Conservation (phyloP, 352 stramenopile species). For the Elongisporangium undulatum region DNA sequence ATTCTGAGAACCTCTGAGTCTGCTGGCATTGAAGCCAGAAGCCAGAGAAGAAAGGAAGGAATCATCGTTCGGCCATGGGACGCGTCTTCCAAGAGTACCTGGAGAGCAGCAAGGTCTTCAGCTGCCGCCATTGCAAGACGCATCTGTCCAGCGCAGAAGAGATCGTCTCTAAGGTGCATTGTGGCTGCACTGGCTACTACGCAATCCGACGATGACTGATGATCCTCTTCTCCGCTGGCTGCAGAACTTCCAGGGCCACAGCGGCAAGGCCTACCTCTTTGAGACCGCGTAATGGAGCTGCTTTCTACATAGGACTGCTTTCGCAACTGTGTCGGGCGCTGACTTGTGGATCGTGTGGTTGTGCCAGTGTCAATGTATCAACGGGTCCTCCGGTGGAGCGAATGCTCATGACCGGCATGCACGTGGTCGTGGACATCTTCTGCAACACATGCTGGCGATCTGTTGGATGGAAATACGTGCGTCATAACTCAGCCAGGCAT, state of each 20-base stretch:
- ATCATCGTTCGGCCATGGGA: constrained; percentile 52
- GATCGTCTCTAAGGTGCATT: constrained; percentile 92
- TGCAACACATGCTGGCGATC: constrained; percentile 90
- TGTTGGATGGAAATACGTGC: constrained; percentile 94
- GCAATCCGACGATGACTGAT: background rate
- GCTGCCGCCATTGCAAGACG: constrained; percentile 88
- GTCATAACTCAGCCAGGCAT: constrained; percentile 4
- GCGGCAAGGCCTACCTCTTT: constrained; percentile 92
- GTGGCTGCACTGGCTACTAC: background rate
- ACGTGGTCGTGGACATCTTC: constrained; percentile 92
- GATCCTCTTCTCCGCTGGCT: background rate
- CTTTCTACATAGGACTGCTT: background rate
- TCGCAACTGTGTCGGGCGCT: background rate
- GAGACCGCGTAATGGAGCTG: constrained; percentile 62
- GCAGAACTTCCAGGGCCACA: constrained; percentile 76
- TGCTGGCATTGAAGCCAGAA: background rate
- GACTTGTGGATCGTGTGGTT: background rate
- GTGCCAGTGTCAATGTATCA: constrained; percentile 79
- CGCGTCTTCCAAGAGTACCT: constrained; percentile 90
- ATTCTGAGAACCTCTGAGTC: background rate
- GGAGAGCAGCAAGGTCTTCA: constrained; percentile 88
- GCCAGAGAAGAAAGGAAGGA: background rate
- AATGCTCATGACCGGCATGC: constrained; percentile 92
- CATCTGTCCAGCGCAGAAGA: constrained; percentile 91
- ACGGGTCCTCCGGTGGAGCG: constrained; percentile 87